Evolutionary conservation across 345 rosid species (phyloP), one percentile per base, ranked within the genome.

Genomic region (Xanthoceras sorbifolium): DNA sequence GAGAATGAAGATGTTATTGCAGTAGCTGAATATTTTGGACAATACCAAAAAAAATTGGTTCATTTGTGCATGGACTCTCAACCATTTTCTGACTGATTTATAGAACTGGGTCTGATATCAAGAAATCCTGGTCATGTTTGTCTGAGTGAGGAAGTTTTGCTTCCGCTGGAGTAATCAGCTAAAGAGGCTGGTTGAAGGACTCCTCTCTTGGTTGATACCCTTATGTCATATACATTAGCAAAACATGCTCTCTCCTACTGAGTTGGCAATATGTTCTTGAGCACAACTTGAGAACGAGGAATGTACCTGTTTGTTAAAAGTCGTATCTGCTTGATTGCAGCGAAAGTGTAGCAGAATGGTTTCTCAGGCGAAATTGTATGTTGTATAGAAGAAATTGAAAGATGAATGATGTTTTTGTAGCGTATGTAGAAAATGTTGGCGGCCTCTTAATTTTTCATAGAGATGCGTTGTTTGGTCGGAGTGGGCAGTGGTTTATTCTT

Each of bases 1-100:
- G 92, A 79, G 44, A 90, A 84, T 74, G 97, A 89, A 79, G 97
- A 96, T 84, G 97, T 89, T 25, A 69, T 89, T 32, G 93, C 98
- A 1, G 97, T 92, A 0, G 84, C 89, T 72, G 98, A 96, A 83
- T 92, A 87, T 77, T 93, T 82, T 81, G 96, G 92, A 60, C 91
- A 96, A 76, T 96, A 93, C 77, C 98, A 96, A 81, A 91, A 90
- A 79, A 96, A 91, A 85, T 74, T 92, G 86, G 94, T 93, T 74
- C 99, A 93, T 81, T 86, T 93, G 46, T 96, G 98, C 87, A 88
- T 95, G 98, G 99, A 95, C 76, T 80, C 91, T 0, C 91, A 85
- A 69, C 98, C 97, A 6, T 88, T 84, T 79, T 73, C 88, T 7
- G 97, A 93, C 72, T 93, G 77, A 88, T n/a, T 20, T 10, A 55